Percentiles rank a stretch among this genome's conserved stretches.
Evolutionary conservation across 2,329 filamentous ascomycete genomes (phyloP).

Genomic region (Colletotrichum spaethianum): DNA sequence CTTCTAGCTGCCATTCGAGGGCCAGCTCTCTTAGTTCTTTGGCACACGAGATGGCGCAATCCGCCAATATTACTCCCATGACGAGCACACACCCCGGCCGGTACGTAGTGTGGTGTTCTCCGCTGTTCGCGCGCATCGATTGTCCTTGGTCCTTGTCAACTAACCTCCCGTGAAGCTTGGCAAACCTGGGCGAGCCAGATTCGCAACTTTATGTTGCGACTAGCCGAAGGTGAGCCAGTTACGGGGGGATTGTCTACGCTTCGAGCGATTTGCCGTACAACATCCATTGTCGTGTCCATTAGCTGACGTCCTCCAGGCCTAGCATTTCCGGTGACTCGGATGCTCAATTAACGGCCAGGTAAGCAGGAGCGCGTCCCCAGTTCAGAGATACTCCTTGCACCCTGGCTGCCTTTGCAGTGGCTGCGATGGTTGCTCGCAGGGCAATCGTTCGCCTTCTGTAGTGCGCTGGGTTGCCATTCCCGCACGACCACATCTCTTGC

Average conservation of each 20-base stretch:
- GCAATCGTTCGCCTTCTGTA: not conserved
- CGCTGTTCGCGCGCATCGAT: not conserved
- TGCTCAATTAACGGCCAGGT: constrained; percentile 43
- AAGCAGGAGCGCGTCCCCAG: not conserved
- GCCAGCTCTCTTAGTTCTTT: constrained; percentile 51
- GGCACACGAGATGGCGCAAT: constrained; percentile 43
- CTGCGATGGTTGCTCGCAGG: not conserved
- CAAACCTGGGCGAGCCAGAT: constrained; percentile 20
- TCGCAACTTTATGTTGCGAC: constrained; percentile 18
- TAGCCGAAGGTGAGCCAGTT: constrained; percentile 18
- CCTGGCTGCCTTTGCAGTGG: not conserved
- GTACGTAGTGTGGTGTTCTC: constrained; percentile 41
- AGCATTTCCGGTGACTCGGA: constrained; percentile 38
- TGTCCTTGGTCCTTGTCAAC: not conserved
- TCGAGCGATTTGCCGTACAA: not conserved
- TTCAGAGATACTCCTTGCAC: not conserved
- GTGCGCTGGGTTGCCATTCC: not conserved
- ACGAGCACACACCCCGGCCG: constrained; percentile 44
- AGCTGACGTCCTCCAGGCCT: constrained; percentile 9
- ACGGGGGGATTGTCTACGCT: not conserved
- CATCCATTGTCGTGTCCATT: not conserved
- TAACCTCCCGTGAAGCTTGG: constrained; percentile 19
- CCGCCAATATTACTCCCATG: constrained; percentile 43
- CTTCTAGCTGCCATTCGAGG: constrained; percentile 47
- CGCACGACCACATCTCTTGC: not conserved